Evolutionary conservation across 2,329 filamentous ascomycete genomes (phyloP), one percentile per base, ranked within the genome.

Genomic region (Verticillium longisporum): DNA sequence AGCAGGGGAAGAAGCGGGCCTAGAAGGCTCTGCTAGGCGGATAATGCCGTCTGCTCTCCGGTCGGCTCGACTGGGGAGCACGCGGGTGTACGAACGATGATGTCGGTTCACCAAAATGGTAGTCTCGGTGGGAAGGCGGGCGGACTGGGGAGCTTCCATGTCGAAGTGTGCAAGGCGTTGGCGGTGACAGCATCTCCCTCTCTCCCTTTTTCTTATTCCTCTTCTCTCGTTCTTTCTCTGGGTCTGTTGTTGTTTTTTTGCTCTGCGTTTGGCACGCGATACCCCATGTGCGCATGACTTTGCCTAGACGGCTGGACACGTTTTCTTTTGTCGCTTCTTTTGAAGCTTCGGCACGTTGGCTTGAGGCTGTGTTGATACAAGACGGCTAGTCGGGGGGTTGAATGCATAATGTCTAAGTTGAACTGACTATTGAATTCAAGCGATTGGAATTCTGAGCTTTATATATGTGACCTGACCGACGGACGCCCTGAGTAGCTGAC

Each of bases 21-120:
- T 76, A 73, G 69, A 62, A 67, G 34, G 60, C 61, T 55, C 61
- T 60, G n/a, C 61, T 66, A 62, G 45, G 45, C 4, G 45, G 45
- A 81, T 96, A 67, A 97, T 93, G 4, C 88, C 90, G 3, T 98
- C 90, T 73, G 89, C 94, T 11, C 14, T 41, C 15, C 9, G 38
- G 38, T 2, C 26, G 26, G 26, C 26, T 31, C 26, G 26, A 31
- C 26, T 5, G 26, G 26, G 26, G 26, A 31, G 4, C 26, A 31
- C 26, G 26, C 26, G 26, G 26, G 38, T 15, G 11, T n/a, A n/a
- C 15, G 38, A n/a, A n/a, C 38, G 2, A 14, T 41, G 38, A 41
- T 41, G 15, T 41, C 15, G 26, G 26, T 31, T 31, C 26, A 31
- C 26, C 26, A 31, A 31, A 31, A 31, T 4, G 26, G 26, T 31